These are phyloP conservation scores for Vinca minor DNA, from an alignment of 257 asterid genomes.

Conservation along the genomic window DNA sequence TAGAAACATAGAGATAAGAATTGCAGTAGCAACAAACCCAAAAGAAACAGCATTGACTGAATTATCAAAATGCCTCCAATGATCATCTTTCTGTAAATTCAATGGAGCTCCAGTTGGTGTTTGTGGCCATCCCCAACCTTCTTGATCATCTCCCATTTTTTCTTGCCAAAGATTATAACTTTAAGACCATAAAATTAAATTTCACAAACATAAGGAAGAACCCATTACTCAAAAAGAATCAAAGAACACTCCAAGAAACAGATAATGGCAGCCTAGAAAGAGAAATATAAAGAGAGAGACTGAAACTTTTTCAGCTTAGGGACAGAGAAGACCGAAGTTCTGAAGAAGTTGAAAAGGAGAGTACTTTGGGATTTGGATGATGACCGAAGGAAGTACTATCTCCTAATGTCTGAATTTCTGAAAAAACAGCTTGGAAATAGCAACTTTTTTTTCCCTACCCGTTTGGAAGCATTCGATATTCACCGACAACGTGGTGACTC, in stretches of 20 bases:
- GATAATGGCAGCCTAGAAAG: slow-evolving; percentile 10
- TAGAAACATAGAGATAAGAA: too few relatives aligned
- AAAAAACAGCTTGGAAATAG: neutral
- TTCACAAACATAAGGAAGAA: too few relatives aligned
- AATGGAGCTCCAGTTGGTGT: slow-evolving; percentile 57
- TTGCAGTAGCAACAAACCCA: too few relatives aligned
- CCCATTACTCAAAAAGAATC: neutral
- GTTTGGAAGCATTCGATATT: too few relatives aligned
- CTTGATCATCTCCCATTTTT: slow-evolving; percentile 58
- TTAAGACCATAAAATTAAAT: neutral
- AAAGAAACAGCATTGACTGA: slow-evolving; percentile 78
- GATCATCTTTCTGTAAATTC: slow-evolving; percentile 49
- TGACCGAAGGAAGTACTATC: too few relatives aligned
- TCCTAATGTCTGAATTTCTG: too few relatives aligned
- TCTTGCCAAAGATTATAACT: too few relatives aligned
- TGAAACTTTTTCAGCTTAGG: neutral
- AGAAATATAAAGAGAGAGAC: slow-evolving; percentile 5
- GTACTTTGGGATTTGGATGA: slow-evolving; percentile 27
- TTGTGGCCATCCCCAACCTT: slow-evolving; percentile 57
- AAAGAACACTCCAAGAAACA: slow-evolving; percentile 9
- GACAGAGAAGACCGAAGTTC: slow-evolving; percentile 7
- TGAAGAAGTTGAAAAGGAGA: slow-evolving; percentile 8
- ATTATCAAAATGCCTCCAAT: slow-evolving; percentile 82
- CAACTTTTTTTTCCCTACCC: too few relatives aligned
- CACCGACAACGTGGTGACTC: too few relatives aligned